These are phyloP conservation scores for Hymenoscyphus occultus DNA, from an alignment of 2,329 filamentous ascomycete genomes.

Conservation along the genomic window DNA sequence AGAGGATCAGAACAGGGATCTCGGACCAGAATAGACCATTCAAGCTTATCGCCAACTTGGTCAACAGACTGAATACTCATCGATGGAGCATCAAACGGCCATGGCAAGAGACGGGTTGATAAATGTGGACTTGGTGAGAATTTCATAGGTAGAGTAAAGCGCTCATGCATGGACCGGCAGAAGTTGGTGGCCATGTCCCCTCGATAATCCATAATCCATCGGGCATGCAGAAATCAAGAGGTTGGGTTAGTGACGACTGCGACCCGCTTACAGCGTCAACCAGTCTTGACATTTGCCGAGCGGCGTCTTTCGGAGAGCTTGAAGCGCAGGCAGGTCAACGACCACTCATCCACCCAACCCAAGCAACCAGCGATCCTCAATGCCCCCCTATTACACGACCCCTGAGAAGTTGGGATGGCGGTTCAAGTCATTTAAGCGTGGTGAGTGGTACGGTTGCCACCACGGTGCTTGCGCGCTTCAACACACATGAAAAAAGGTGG, in stretches of 20 bases:
- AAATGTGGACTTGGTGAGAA: background rate
- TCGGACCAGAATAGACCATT: slow-evolving; percentile 22
- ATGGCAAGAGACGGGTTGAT: background rate
- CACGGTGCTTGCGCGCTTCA: slow-evolving; percentile 6
- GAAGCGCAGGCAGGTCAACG: slow-evolving; percentile 20
- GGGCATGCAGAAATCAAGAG: background rate
- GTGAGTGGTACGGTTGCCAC: background rate
- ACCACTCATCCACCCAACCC: slow-evolving; percentile 3
- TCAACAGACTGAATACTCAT: background rate
- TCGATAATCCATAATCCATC: background rate
- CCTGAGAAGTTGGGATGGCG: background rate
- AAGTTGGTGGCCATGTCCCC: background rate
- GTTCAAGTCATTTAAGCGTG: slow-evolving; percentile 4
- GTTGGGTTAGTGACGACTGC: background rate
- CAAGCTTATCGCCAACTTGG: slow-evolving; percentile 6
- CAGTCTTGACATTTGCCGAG: slow-evolving; percentile 25
- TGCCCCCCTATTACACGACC: background rate
- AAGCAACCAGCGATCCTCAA: slow-evolving; percentile 3
- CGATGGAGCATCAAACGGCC: background rate
- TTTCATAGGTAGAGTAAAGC: slow-evolving; percentile 4
- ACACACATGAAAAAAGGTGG: background rate
- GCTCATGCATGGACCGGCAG: background rate
- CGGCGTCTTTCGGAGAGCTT: slow-evolving; percentile 27
- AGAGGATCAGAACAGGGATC: slow-evolving; percentile 23
- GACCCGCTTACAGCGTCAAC: slow-evolving; percentile 28